Evolutionary conservation across 805 yeast species (phyloP).

Genomic region (Saturnispora serradocipensis): DNA sequence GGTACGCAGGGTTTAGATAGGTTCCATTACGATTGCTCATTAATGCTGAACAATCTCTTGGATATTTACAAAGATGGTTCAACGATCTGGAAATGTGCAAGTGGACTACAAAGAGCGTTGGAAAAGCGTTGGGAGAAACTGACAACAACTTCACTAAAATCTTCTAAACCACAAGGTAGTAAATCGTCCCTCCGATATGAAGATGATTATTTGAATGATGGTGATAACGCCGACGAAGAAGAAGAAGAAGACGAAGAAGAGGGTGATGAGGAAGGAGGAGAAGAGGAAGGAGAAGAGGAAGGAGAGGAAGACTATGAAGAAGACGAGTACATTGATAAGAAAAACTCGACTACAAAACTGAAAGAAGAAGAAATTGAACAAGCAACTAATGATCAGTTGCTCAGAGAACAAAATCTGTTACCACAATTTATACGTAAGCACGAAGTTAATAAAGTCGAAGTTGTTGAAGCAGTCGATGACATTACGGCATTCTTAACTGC

Average conservation of each 20-base stretch:
- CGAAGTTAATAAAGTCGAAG: conserved; percentile 15
- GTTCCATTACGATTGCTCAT: conserved; percentile 47
- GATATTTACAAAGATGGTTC: conserved; percentile 68
- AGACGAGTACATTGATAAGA: background rate
- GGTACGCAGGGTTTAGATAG: conserved; percentile 42
- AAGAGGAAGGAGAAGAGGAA: conserved; percentile 9
- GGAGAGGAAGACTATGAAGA: background rate
- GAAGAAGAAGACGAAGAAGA: conserved; percentile 4
- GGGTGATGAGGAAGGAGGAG: conserved; percentile 8
- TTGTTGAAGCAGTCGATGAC: conserved; percentile 19
- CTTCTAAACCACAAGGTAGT: background rate
- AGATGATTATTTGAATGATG: background rate
- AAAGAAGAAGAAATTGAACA: background rate
- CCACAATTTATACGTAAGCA: conserved; percentile 17
- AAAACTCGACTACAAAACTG: background rate
- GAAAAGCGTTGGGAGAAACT: conserved; percentile 31
- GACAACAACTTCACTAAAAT: conserved; percentile 19
- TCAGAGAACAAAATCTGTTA: conserved; percentile 13
- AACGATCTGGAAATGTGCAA: conserved; percentile 63
- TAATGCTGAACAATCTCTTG: conserved; percentile 74
- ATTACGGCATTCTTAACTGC: conserved; percentile 27
- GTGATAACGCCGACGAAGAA: conserved; percentile 8
- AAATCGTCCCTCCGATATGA: background rate
- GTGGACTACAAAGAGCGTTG: conserved; percentile 45
- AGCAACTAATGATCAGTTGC: conserved; percentile 5